Base-by-base conservation (phyloP, 129 eudicot species). In the Saussurea involucrata region DNA sequence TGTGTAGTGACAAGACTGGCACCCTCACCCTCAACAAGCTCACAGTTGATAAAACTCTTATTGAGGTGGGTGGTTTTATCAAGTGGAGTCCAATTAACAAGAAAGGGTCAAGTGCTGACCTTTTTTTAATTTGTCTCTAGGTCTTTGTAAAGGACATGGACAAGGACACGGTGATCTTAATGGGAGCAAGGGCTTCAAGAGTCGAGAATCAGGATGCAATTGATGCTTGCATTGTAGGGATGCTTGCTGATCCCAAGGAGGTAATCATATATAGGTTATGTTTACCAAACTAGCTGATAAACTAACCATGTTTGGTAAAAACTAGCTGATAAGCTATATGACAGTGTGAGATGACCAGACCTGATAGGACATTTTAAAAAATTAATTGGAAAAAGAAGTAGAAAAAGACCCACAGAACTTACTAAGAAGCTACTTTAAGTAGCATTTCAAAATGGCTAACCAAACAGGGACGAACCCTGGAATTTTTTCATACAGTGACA, bases 1-100 rank as follows among this genome's bases (percentile, higher is more conserved):
- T 92, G 72, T 92, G 97, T 70, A 92, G 97, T 76, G 97, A 92
- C 86, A 92, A 92, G 74, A 92, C 97, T 8, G 97, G 97, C n/a
- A 92, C 97, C 40, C 93, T 92, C 61, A 92, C 97, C 8, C 87
- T 92, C 3, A 92, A 92, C 86, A 88, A 90, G 85, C 97, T 92
- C 67, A 88, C 93, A 34, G 98, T 92, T 3, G 98, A 92, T 76
- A 88, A 79, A 68, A 65, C 65, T 58, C 84, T 92, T 53, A 78
- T 92, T n/a, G 98, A 92, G 97, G 95, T 86, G 67, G 2, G 85
- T 74, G 36, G 24, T 82, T 82, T 15, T 10, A 11, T 4, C 21
- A 18, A 61, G 28, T 32, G 25, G 13, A 31, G 32, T 75, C 5
- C 0, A 64, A 8, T 18, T 28, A 25, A 72, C 28, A 70, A 9